A percentile compares a stretch with the other conserved stretches of the same genome.
These are phyloP conservation scores for Theileria equi DNA, from an alignment of 169 alveolate species.

Conservation along the genomic window DNA sequence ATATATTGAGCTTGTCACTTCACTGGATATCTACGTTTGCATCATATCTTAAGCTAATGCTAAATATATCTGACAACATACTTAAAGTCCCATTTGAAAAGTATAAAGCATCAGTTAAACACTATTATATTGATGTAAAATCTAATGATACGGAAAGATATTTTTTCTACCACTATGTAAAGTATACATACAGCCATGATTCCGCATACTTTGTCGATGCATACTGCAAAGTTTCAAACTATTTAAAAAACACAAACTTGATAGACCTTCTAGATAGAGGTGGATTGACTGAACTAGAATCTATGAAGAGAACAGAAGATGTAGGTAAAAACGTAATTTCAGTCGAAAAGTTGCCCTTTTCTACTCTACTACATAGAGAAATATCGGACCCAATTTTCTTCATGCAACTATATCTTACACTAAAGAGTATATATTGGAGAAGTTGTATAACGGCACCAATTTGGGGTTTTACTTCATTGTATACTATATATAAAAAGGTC, in stretches of 20 bases:
- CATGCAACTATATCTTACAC: conserved; percentile 71
- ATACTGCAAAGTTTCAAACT: conserved; percentile 50
- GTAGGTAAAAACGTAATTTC: conserved; percentile 68
- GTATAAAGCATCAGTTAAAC: conserved; percentile 43
- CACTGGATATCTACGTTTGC: conserved; percentile 45
- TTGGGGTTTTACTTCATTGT: conserved; percentile 66
- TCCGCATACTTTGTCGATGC: conserved; percentile 64
- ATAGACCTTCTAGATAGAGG: conserved; percentile 69
- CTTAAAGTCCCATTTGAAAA: conserved; percentile 51
- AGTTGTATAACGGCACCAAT: conserved; percentile 72
- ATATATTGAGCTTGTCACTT: conserved; percentile 15
- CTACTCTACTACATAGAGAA: conserved; percentile 67
- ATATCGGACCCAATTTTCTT: conserved; percentile 72
- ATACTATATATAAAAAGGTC: conserved; percentile 69
- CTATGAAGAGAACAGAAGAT: conserved; percentile 56
- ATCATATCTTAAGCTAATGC: conserved; percentile 31
- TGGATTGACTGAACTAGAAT: conserved; percentile 73
- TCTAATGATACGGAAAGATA: conserved; percentile 22
- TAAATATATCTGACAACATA: conserved; percentile 57
- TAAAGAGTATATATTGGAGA: conserved; percentile 74
- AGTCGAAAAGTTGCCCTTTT: conserved; percentile 60
- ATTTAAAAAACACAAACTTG: conserved; percentile 64
- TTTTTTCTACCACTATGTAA: conserved; percentile 63
- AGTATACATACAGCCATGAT: conserved; percentile 65
- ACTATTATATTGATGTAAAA: conserved; percentile 32